Percentiles rank a stretch among this genome's conserved stretches.
phyloP scores from a whole-genome alignment of 106 monocot genomes.

The Allium sativum region DNA sequence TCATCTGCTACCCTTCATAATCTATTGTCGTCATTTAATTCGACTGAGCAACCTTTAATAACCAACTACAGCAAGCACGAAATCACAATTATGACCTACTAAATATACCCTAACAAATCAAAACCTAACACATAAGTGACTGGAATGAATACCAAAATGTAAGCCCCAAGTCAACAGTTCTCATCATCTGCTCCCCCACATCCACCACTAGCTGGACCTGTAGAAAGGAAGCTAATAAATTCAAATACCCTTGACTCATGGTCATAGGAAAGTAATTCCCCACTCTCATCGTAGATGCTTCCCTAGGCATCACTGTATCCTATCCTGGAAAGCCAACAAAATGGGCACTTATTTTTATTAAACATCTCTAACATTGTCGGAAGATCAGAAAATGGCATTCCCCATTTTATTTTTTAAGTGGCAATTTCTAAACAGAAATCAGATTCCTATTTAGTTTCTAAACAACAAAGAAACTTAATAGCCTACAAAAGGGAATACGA shows the following conservation, averaged over 20 bases:
- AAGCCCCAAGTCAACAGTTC: conserved; percentile 14
- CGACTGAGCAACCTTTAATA: neutral
- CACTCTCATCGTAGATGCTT: conserved; percentile 60
- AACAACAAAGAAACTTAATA: too few species aligned
- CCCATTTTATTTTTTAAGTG: too few species aligned
- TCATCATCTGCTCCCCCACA: conserved; percentile 56
- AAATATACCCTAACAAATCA: neutral
- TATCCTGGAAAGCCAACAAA: conserved; percentile 66
- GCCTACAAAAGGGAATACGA: too few species aligned
- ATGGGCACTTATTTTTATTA: too few species aligned
- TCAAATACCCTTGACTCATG: conserved; percentile 60
- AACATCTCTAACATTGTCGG: too few species aligned
- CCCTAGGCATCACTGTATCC: conserved; percentile 53
- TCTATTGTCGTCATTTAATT: neutral
- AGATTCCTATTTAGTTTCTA: too few species aligned
- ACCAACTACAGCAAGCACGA: neutral
- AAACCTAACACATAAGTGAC: conserved; percentile 1
- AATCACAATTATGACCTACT: neutral
- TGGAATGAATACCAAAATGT: neutral
- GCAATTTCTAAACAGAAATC: too few species aligned
- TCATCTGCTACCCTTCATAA: neutral
- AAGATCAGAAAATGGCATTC: too few species aligned
- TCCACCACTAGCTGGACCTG: conserved; percentile 18
- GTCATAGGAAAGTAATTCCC: conserved; percentile 59
- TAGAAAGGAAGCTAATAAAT: conserved; percentile 71